These are phyloP conservation scores for Candida alai DNA, from an alignment of 805 yeast genomes.

Conservation along the genomic window DNA sequence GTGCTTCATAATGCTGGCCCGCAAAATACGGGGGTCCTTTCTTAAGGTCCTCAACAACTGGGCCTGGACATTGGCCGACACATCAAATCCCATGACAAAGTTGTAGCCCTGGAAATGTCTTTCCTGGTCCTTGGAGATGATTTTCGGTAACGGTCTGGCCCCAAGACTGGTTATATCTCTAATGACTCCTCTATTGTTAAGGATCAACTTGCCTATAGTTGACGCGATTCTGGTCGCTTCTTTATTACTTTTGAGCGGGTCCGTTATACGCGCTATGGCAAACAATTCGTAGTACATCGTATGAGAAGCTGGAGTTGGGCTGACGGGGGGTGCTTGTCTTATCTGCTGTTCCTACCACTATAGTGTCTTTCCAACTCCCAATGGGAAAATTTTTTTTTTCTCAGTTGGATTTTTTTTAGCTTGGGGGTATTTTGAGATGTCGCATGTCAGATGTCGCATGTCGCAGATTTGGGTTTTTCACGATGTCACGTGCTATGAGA, in stretches of 20 bases:
- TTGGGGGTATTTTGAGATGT: too few species aligned
- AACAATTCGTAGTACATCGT: constrained; percentile 86
- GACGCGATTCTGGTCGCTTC: constrained; percentile 42
- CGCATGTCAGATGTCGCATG: too few species aligned
- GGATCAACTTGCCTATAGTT: constrained; percentile 77
- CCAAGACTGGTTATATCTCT: constrained; percentile 81
- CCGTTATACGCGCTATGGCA: constrained; percentile 80
- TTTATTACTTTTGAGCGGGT: constrained; percentile 42
- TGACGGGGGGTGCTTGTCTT: too few species aligned
- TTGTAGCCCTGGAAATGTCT: constrained; percentile 87
- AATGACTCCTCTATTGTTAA: constrained; percentile 91
- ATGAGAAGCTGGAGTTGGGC: too few species aligned
- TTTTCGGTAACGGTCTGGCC: constrained; percentile 69
- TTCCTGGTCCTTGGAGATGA: constrained; percentile 82
- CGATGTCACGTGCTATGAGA: too few species aligned
- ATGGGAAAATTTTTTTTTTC: too few species aligned
- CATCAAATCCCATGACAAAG: constrained; percentile 82
- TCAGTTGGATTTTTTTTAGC: too few species aligned
- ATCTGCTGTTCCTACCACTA: too few species aligned
- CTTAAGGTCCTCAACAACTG: constrained; percentile 77
- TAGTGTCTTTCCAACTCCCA: too few species aligned
- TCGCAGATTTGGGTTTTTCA: too few species aligned
- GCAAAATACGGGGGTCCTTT: constrained; percentile 86
- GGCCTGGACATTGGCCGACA: constrained; percentile 79
- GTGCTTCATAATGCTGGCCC: constrained; percentile 69